Conservation (phyloP, 2,329 filamentous ascomycete species). For the Colletotrichum cuscutae region DNA sequence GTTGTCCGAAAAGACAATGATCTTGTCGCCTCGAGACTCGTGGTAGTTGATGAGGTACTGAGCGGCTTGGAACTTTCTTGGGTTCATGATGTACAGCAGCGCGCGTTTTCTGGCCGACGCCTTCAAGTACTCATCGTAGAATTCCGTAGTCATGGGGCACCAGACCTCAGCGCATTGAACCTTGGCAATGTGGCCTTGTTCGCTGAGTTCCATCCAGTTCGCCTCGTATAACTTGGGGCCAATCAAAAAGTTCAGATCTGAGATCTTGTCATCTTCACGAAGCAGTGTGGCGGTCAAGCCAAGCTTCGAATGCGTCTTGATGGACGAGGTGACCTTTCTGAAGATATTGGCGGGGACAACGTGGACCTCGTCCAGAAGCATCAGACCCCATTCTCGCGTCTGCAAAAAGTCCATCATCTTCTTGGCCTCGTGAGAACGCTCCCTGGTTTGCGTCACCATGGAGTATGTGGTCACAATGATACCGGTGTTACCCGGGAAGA, state of each 20-base stretch:
- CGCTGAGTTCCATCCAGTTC: slow-evolving; percentile 98
- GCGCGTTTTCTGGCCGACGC: slow-evolving; percentile 63
- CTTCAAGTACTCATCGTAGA: slow-evolving; percentile 92
- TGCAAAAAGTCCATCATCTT: slow-evolving; percentile 98
- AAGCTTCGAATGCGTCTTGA: slow-evolving; percentile 95
- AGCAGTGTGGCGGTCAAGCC: slow-evolving; percentile 94
- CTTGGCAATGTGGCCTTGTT: slow-evolving; percentile 95
- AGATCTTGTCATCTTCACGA: slow-evolving; percentile 98
- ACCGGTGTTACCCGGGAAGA: slow-evolving; percentile 88
- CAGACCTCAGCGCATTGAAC: slow-evolving; percentile 99
- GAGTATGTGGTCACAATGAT: slow-evolving; percentile 98
- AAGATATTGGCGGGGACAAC: slow-evolving; percentile 98
- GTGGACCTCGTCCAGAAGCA: slow-evolving; percentile 97
- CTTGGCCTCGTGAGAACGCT: slow-evolving; percentile 89
- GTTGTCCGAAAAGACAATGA: slow-evolving; percentile 98
- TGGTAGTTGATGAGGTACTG: slow-evolving; percentile 99
- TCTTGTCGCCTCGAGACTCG: slow-evolving; percentile 93
- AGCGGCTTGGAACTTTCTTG: slow-evolving; percentile 94
- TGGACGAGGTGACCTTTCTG: slow-evolving; percentile 89
- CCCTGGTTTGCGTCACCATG: slow-evolving; percentile 94
- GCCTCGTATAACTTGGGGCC: slow-evolving; percentile 98
- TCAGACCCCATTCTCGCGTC: slow-evolving; percentile 92
- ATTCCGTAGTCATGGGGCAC: slow-evolving; percentile 99
- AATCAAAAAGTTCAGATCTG: slow-evolving; percentile 95
- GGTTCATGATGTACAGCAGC: slow-evolving; percentile 94